Conservation (phyloP, 345 rosid genomes). For the Arabidopsis suecica region DNA sequence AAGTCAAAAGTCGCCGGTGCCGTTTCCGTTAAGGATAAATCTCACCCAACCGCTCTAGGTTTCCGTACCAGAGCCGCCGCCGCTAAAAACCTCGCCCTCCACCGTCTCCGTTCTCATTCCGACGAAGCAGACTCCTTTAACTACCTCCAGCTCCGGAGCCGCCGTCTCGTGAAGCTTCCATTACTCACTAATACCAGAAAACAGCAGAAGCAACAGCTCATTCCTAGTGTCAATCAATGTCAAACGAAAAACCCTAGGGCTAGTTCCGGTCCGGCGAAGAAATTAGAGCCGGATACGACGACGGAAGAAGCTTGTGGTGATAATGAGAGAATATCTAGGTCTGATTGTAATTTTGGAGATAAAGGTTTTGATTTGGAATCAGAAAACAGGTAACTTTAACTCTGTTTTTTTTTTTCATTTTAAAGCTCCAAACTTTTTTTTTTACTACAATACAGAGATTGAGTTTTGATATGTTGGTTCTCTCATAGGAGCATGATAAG, state of each 20-base stretch:
- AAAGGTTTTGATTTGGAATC: conserved; percentile 31
- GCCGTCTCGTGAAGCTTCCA: conserved; percentile 58
- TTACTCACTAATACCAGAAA: neutral
- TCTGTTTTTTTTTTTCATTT: conserved; percentile 2
- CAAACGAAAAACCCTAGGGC: conserved; percentile 27
- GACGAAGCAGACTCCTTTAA: conserved; percentile 47
- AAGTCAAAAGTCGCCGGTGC: conserved; percentile 58
- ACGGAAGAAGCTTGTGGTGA: conserved; percentile 3
- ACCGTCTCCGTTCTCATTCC: conserved; percentile 48
- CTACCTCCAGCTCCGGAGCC: conserved; percentile 73
- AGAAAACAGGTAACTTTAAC: conserved; percentile 28
- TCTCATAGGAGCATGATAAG: conserved; percentile 17
- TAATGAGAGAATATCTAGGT: neutral
- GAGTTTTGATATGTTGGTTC: neutral
- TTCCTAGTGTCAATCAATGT: neutral
- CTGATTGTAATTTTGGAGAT: conserved; percentile 26
- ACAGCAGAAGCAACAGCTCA: conserved; percentile 33
- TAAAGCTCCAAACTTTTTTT: neutral
- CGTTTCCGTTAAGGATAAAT: conserved; percentile 47
- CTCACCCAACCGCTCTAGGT: conserved; percentile 45
- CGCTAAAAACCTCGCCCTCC: conserved; percentile 63
- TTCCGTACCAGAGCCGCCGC: conserved; percentile 59
- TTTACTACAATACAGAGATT: neutral
- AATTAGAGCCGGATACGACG: neutral
- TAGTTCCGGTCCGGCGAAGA: conserved; percentile 15